Conservation (phyloP, 2,329 filamentous ascomycete genomes). For the Colletotrichum orbiculare region DNA sequence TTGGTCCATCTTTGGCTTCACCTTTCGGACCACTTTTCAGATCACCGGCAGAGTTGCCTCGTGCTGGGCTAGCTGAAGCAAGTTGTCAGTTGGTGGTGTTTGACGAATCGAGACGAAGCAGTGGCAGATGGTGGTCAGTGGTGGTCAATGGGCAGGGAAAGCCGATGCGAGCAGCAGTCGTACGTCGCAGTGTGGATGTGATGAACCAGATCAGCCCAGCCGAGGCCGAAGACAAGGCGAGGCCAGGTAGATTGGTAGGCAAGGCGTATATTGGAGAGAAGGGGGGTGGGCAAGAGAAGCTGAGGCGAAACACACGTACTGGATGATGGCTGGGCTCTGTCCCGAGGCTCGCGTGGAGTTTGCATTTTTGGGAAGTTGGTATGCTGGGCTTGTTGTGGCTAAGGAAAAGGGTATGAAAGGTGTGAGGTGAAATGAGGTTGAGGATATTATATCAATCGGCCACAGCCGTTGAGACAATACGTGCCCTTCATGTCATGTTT, state of each 20-base stretch:
- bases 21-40: conserved; percentile 14
- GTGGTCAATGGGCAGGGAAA: conserved; percentile 27
- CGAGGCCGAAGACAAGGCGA: conserved; percentile 10
- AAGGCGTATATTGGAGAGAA: conserved; percentile 6
- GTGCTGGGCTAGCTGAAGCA: conserved; percentile 17
- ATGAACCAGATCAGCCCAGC: conserved; percentile 16
- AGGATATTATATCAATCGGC: conserved; percentile 22
- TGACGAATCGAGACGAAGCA: conserved; percentile 22
- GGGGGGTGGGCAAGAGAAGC: conserved; percentile 25
- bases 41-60: conserved; percentile 26
- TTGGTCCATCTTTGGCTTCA: conserved; percentile 17
- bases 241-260: conserved; percentile 6
- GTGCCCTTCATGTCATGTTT: conserved; percentile 14
- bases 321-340: conserved; percentile 29
- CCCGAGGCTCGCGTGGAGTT: conserved; percentile 34
- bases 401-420: conserved; percentile 7
- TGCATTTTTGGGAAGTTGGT: conserved; percentile 32
- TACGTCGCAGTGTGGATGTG: conserved; percentile 28
- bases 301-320: conserved; percentile 32
- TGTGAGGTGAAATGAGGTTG: conserved; percentile 23
- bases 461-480: conserved; percentile 1
- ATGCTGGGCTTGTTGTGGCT: conserved; percentile 22
- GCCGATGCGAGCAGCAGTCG: conserved; percentile 31
- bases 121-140: conserved; percentile 25
- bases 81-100: conserved; percentile 18